Conservation (phyloP, 305 asterid species). For the Fraxinus nigra region DNA sequence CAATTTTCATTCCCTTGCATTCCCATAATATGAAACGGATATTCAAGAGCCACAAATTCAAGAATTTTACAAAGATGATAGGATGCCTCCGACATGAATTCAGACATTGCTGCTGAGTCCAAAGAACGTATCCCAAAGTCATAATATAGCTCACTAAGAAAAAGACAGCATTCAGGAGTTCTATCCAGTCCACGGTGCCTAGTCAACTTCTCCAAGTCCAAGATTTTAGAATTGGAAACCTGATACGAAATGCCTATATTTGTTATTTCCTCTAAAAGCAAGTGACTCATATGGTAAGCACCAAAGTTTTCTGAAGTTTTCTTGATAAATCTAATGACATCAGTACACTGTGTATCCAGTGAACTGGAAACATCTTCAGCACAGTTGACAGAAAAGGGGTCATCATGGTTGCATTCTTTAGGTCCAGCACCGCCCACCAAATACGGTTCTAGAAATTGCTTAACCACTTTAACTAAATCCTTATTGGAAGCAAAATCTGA, state of each 20-base stretch:
- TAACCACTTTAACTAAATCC: constrained; percentile 77
- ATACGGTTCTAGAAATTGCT: constrained; percentile 71
- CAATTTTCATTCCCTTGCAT: constrained; percentile 30
- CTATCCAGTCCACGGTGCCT: constrained; percentile 84
- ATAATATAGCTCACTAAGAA: constrained; percentile 88
- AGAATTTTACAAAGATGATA: constrained; percentile 90
- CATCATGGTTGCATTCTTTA: constrained; percentile 33
- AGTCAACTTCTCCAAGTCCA: constrained; percentile 86
- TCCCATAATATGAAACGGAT: constrained; percentile 46
- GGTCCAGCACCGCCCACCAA: constrained; percentile 45
- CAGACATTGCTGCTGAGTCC: constrained; percentile 42
- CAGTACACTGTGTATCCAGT: constrained; percentile 49
- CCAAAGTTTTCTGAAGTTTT: constrained; percentile 59
- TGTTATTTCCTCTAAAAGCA: constrained; percentile 84
- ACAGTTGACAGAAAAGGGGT: constrained; percentile 34
- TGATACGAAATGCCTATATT: constrained; percentile 49
- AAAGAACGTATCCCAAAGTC: constrained; percentile 69
- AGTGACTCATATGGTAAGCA: constrained; percentile 80
- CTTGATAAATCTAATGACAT: constrained; percentile 67
- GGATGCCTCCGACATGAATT: constrained; percentile 68
- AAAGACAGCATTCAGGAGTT: constrained; percentile 81
- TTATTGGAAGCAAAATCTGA: constrained; percentile 60
- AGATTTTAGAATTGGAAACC: constrained; percentile 51
- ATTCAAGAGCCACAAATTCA: constrained; percentile 72
- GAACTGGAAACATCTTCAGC: constrained; percentile 42